Conservation (phyloP, 768 basidiomycete species). For the Exidia glandulosa region DNA sequence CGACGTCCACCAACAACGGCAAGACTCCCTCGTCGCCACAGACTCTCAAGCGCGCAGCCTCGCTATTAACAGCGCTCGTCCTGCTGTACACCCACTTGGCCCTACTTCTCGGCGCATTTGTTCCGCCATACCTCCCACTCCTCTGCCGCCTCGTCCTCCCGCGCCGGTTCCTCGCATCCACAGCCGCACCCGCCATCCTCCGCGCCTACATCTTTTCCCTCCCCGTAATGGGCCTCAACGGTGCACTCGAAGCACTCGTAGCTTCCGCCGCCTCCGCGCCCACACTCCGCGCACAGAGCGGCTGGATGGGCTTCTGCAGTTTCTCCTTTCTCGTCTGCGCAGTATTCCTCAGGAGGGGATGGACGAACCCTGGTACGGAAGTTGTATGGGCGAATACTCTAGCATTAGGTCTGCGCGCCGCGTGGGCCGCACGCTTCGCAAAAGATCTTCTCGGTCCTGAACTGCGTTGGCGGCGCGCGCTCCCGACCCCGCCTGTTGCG, state of each 20-base stretch:
- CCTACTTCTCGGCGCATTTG: slow-evolving; percentile 62
- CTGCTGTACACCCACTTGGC: slow-evolving; percentile 57
- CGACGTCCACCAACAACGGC: neutral
- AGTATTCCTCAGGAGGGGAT: slow-evolving; percentile 29
- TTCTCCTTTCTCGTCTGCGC: slow-evolving; percentile 50
- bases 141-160: slow-evolving; percentile 60
- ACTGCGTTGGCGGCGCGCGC: slow-evolving; percentile 11
- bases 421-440: slow-evolving; percentile 45
- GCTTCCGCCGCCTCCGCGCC: slow-evolving; percentile 58
- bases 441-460: slow-evolving; percentile 32
- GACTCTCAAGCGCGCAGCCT: slow-evolving; percentile 27
- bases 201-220: slow-evolving; percentile 79
- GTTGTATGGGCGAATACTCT: slow-evolving; percentile 69
- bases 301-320: slow-evolving; percentile 76
- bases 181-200: slow-evolving; percentile 73
- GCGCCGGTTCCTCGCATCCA: slow-evolving; percentile 32
- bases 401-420: slow-evolving; percentile 52
- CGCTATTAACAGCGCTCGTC: slow-evolving; percentile 34
- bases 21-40: neutral
- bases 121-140: slow-evolving; percentile 62
- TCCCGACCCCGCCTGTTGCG: neutral
- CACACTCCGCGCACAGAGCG: slow-evolving; percentile 61
- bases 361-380: slow-evolving; percentile 50
- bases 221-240: slow-evolving; percentile 83
- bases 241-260: slow-evolving; percentile 84